These are phyloP conservation scores for Apostasia shenzhenica DNA, from an alignment of 106 monocot species.

Conservation along the genomic window DNA sequence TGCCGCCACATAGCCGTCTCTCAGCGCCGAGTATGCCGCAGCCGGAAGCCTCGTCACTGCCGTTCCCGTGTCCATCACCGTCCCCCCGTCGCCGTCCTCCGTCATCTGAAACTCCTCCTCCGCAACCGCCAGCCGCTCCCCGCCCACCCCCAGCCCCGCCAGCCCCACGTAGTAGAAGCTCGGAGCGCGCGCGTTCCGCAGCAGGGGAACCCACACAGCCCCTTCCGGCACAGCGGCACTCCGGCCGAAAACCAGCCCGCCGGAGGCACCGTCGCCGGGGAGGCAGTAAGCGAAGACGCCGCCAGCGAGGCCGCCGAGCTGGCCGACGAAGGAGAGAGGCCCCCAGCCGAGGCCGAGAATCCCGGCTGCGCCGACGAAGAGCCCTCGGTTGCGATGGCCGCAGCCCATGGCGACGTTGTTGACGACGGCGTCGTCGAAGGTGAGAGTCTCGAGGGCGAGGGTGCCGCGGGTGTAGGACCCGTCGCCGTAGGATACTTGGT, in stretches of 20 bases:
- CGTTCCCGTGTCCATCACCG: conserved; percentile 74
- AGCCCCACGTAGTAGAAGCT: conserved; percentile 80
- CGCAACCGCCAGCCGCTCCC: conserved; percentile 23
- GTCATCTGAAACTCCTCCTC: conserved; percentile 34
- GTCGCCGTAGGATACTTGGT: conserved; percentile 76
- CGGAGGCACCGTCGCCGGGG: conserved; percentile 35
- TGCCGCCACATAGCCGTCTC: conserved; percentile 30
- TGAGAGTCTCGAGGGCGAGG: conserved; percentile 60
- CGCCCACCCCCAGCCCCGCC: conserved; percentile 55
- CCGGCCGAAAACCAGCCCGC: conserved; percentile 60
- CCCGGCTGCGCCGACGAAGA: conserved; percentile 64
- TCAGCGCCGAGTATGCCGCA: conserved; percentile 40
- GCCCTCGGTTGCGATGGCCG: conserved; percentile 73
- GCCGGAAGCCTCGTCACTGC: conserved; percentile 58
- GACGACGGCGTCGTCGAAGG: conserved; percentile 40
- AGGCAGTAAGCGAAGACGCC: conserved; percentile 78
- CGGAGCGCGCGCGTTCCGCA: conserved; percentile 48
- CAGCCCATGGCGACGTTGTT: conserved; percentile 63
- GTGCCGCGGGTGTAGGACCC: conserved; percentile 74
- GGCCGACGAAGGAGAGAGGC: conserved; percentile 60
- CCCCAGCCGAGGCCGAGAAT: conserved; percentile 73
- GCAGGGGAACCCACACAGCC: conserved; percentile 72
- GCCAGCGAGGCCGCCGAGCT: conserved; percentile 64
- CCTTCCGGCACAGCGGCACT: conserved; percentile 45
- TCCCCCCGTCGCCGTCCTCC: conserved; percentile 41